Conservation (phyloP, 257 asterid species). For the Hygrophila difformis region DNA sequence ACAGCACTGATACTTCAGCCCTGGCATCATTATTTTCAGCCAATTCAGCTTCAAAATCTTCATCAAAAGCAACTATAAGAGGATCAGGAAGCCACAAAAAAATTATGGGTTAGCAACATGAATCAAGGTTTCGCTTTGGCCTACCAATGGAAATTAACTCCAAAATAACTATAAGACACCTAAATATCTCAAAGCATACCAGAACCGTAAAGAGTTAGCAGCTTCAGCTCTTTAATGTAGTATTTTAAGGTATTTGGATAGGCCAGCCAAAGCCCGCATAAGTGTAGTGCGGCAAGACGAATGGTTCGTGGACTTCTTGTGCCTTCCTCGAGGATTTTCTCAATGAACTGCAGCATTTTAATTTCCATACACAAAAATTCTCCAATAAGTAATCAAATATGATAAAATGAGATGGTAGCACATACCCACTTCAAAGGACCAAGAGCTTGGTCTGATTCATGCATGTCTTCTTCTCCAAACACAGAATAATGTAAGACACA, state of each 20-base stretch:
- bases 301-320: conserved; percentile 94
- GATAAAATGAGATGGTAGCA: conserved; percentile 11
- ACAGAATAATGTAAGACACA: conserved; percentile 75
- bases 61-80: conserved; percentile 83
- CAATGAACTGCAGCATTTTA: conserved; percentile 49
- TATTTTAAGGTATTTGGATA: conserved; percentile 61
- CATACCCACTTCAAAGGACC: conserved; percentile 94
- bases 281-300: conserved; percentile 84
- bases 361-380: background rate
- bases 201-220: conserved; percentile 84
- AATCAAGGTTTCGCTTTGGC: conserved; percentile 8
- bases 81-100: background rate
- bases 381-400: background rate
- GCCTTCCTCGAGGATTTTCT: conserved; percentile 88
- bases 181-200: conserved; percentile 33
- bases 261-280: conserved; percentile 86
- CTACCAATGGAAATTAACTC: conserved; percentile 5
- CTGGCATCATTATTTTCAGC: conserved; percentile 79
- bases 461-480: conserved; percentile 66
- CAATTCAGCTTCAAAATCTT: conserved; percentile 92
- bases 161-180: background rate
- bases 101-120: conserved; percentile 10
- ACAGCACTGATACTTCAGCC: conserved; percentile 59
- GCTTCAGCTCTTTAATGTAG: conserved; percentile 75
- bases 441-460: conserved; percentile 45